These are phyloP conservation scores for Entrophospora sp. DNA, from an alignment of 192 early-diverging fungal genomes.

Conservation along the genomic window DNA sequence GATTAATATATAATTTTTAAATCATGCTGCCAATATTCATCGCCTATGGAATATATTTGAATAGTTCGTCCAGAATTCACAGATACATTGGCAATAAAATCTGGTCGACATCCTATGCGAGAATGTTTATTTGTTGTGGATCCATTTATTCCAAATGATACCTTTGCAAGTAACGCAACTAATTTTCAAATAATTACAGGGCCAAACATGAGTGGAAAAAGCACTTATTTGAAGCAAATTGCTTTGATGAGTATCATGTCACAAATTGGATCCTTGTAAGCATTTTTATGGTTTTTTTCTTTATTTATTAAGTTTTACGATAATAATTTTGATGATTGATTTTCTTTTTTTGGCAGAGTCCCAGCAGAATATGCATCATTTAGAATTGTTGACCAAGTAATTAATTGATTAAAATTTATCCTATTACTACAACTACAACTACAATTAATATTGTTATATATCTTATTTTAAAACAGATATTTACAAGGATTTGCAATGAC, in stretches of 20 bases:
- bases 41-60: too few species aligned
- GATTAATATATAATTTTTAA: not conserved
- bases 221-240: constrained; percentile 76
- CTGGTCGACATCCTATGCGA: constrained; percentile 68
- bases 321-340: too few species aligned
- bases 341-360: too few species aligned
- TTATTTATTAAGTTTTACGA: not conserved
- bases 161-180: constrained; percentile 39
- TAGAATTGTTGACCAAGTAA: constrained; percentile 52
- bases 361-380: constrained; percentile 74
- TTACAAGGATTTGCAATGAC: constrained; percentile 71
- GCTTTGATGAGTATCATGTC: constrained; percentile 74
- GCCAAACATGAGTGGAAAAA: constrained; percentile 90
- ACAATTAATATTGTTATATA: not conserved
- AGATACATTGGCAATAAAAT: constrained; percentile 65
- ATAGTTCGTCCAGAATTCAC: constrained; percentile 74
- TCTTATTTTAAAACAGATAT: constrained; percentile 31
- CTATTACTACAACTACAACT: too few species aligned
- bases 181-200: constrained; percentile 79
- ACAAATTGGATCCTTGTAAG: constrained; percentile 74
- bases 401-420: too few species aligned
- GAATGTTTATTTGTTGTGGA: constrained; percentile 40
- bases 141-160: constrained; percentile 64
- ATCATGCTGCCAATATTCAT: too few species aligned
- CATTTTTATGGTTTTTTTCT: not conserved